Evolutionary conservation across 2,329 filamentous ascomycete genomes (phyloP), one percentile per base, ranked within the genome.

Genomic region (Calonectria fujianensis): DNA sequence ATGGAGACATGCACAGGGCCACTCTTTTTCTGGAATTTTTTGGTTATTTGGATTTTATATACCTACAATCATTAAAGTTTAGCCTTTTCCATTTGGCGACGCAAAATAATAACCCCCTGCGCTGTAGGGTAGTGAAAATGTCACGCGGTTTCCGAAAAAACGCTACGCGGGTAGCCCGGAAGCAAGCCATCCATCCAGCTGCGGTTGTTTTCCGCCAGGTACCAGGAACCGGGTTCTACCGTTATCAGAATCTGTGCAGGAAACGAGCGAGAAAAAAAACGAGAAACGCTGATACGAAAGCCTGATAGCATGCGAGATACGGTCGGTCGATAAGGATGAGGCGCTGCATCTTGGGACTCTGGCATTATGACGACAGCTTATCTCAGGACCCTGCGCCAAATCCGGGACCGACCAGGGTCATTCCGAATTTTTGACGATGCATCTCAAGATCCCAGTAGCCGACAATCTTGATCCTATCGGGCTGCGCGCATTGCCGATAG

Each of bases 381-480:
- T 63, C 57, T 63, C 35, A 63, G n/a, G 45, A 48, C 45, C 57
- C n/a, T 39, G 57, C 7, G 57, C 13, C n/a, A 10, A 41, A 41
- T 63, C 24, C 37, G 35, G 35, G 29, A 57, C 31, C 8, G 57
- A 20, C 32, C 24, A 39, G 57, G 57, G n/a, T 41, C 57, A 63
- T 63, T 63, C 57, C 57, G 57, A 63, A 63, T 37, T 39, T 27
- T 27, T 27, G 24, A 29, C 57, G 57, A 39, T 48, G 20, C 20
- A 48, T 24, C 45, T 24, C 18, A 10, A 24, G 45, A 48, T 48
- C 45, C 45, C 45, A n/a, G 45, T 39, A 61, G 35, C 57, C 35
- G 57, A 61, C 57, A 61, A 41, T 61, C 35, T 61, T 61, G 50
- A 68, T 41, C 32, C 48, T 54, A 68, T 68, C 32, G 50, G 51